Conservation (phyloP, 305 asterid genomes). For the Fraxinus sp. region DNA sequence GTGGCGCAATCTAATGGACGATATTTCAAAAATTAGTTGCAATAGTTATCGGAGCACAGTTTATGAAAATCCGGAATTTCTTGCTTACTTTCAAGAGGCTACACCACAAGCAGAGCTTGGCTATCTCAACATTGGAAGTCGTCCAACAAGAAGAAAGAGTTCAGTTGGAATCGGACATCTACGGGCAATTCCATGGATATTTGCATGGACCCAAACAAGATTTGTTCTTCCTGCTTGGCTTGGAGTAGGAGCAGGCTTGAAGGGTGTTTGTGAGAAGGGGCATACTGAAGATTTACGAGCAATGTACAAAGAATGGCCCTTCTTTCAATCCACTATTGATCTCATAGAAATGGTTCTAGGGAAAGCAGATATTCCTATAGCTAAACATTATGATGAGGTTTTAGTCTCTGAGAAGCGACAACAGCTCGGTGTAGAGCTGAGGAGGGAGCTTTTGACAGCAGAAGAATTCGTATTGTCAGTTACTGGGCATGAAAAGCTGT, state of each 20-base stretch:
- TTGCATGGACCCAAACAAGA: conserved; percentile 98
- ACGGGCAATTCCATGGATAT: conserved; percentile 93
- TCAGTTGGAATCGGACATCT: conserved; percentile 75
- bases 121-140: conserved; percentile 89
- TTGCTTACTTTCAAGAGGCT: conserved; percentile 89
- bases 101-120: conserved; percentile 98
- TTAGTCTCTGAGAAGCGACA: conserved; percentile 69
- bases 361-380: conserved; percentile 81
- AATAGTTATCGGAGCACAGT: conserved; percentile 68
- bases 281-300: conserved; percentile 75
- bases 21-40: conserved; percentile 82
- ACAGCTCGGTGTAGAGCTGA: conserved; percentile 67
- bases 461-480: conserved; percentile 64
- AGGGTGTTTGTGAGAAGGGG: conserved; percentile 80
- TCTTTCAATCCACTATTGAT: conserved; percentile 89
- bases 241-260: conserved; percentile 93
- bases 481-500: conserved; percentile 80
- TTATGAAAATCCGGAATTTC: conserved; percentile 83
- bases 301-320: conserved; percentile 94
- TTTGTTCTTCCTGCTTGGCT: conserved; percentile 98
- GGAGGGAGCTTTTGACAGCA: conserved; percentile 75
- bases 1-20: conserved; percentile 93
- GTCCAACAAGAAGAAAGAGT: conserved; percentile 80
- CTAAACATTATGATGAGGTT: conserved; percentile 88
- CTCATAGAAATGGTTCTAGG: conserved; percentile 96